Base-by-base conservation (phyloP, 768 basidiomycete genomes). In the Phylloporus sp. region DNA sequence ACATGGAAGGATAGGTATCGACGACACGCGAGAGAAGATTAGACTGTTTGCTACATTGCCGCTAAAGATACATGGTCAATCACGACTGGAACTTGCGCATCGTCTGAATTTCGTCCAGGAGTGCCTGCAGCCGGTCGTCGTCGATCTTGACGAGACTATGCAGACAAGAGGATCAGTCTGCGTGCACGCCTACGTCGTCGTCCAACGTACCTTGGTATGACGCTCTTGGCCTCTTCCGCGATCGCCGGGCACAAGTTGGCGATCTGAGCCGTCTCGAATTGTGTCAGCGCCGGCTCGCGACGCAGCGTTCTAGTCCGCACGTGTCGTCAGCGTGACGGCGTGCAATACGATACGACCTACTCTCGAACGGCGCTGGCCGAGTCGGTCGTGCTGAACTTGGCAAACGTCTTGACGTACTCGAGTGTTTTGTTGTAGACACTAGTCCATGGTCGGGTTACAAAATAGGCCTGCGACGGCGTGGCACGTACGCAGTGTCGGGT, bases 391-490 rank as follows among this genome's bases (percentile, higher is more conserved):
- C 82, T 87, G 69, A 93, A 94, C 69, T 92, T 89, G 11, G 90
- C 79, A 62, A 95, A 94, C 8, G 84, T 88, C 65, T 87, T 86
- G 53, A 94, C 91, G 60, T 94, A 94, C 57, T 92, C 90, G 33
- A 89, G 71, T 1, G 92, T 92, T 65, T 94, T 94, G 67, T 91
- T 92, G 67, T 90, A 95, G 11, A 95, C 90, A 23, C 90, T 94
- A 9, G 55, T 0, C 1, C 20, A 7, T 5, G 8, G 26, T 37
- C 21, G 1, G 15, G 10, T 27, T 27, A n/a, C 3, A 7, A n/a
- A 7, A 14, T n/a, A 9, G 6, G 27, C 32, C 5, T 21, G 5
- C 8, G 33, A 20, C 13, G 26, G 14, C 27, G 33, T n/a, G 15
- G 23, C 4, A 44, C 84, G 49, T 61, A 91, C 91, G 82, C 79